Evolutionary conservation across 129 eudicot species (phyloP).

Genomic region (Flaveria robusta): DNA sequence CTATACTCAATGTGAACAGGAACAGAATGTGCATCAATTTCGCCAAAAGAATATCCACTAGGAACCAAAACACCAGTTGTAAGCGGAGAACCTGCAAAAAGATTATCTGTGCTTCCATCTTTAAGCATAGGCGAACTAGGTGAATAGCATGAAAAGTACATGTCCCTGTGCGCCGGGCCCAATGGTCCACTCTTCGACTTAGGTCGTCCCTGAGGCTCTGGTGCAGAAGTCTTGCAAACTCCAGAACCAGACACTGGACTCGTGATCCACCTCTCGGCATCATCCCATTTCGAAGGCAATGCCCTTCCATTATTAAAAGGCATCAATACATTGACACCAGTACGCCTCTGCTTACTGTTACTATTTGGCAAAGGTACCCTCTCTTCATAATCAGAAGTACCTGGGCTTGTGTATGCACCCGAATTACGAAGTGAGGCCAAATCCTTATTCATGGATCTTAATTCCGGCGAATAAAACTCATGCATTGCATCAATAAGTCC

Average conservation of each 20-base stretch:
- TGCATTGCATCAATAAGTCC: slow-evolving; percentile 6
- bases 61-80: slow-evolving; percentile 64
- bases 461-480: slow-evolving; percentile 19
- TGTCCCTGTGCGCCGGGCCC: slow-evolving; percentile 41
- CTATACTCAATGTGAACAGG: neutral
- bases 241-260: slow-evolving; percentile 75
- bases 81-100: slow-evolving; percentile 57
- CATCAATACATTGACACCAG: slow-evolving; percentile 1
- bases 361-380: neutral
- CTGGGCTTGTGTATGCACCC: slow-evolving; percentile 77
- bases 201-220: slow-evolving; percentile 53
- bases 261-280: slow-evolving; percentile 51
- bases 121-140: slow-evolving; percentile 49
- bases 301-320: slow-evolving; percentile 2
- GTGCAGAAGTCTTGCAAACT: slow-evolving; percentile 38
- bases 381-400: slow-evolving; percentile 62
- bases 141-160: slow-evolving; percentile 45
- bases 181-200: slow-evolving; percentile 89
- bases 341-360: slow-evolving; percentile 8
- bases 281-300: slow-evolving; percentile 14
- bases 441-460: slow-evolving; percentile 46
- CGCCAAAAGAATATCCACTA: slow-evolving; percentile 52
- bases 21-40: slow-evolving; percentile 28
- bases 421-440: slow-evolving; percentile 46
- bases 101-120: slow-evolving; percentile 42